phyloP scores from a whole-genome alignment of 1,284 basidiomycete species.

The Trametes polyzona region DNA sequence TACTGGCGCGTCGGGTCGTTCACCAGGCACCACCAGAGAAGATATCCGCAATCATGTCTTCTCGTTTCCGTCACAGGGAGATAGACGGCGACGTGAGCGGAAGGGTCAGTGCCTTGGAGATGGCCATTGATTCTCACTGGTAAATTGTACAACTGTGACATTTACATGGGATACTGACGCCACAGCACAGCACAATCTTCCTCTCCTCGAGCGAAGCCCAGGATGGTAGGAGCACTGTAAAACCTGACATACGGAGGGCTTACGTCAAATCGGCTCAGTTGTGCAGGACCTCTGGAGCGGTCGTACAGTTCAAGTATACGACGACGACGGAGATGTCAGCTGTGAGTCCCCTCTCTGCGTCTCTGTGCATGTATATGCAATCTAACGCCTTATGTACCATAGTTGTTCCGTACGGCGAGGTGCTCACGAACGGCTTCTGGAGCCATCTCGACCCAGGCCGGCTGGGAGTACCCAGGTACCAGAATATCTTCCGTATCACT shows the following conservation, averaged over 20 bases:
- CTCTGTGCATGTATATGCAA: not conserved
- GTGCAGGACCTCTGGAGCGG: conserved; percentile 80
- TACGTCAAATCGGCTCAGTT: conserved; percentile 43
- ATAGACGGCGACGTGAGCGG: conserved; percentile 79
- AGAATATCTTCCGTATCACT: conserved; percentile 74
- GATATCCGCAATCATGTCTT: conserved; percentile 74
- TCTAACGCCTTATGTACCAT: not conserved
- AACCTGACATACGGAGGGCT: not conserved
- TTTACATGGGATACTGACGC: not conserved
- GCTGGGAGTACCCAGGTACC: conserved; percentile 88
- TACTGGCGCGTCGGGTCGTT: conserved; percentile 82
- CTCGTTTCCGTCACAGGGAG: conserved; percentile 75
- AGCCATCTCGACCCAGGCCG: conserved; percentile 77
- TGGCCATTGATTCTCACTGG: conserved; percentile 86
- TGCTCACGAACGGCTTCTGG: conserved; percentile 61
- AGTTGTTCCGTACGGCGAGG: conserved; percentile 67
- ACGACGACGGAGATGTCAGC: conserved; percentile 68
- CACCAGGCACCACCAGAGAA: conserved; percentile 68
- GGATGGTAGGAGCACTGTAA: conserved; percentile 52
- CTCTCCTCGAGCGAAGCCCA: conserved; percentile 88
- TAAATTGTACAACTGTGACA: conserved; percentile 35
- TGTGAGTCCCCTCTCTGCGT: conserved; percentile 49
- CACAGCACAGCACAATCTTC: conserved; percentile 68
- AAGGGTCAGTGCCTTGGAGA: conserved; percentile 76
- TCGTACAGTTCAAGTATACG: conserved; percentile 79